A percentile compares a stretch with the other conserved stretches of the same genome.
Evolutionary conservation across 305 asterid genomes (phyloP).

Genomic region (Salvia sclarea): DNA sequence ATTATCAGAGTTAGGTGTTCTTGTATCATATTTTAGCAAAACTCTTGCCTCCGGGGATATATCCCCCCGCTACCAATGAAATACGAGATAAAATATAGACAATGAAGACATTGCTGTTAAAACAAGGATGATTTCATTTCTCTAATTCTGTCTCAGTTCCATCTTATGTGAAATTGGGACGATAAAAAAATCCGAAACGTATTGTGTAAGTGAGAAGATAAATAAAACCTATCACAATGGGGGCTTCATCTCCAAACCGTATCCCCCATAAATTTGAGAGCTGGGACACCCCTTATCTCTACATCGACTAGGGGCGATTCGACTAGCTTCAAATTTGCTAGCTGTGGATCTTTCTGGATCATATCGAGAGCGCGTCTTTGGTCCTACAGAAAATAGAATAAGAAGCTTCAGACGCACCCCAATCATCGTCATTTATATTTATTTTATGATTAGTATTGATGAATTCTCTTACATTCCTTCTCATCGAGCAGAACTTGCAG

Average conservation of each 20-base stretch:
- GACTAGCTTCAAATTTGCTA: constrained; percentile 51
- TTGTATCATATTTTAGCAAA: constrained; percentile 17
- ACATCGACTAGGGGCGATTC: constrained; percentile 72
- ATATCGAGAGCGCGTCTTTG: constrained; percentile 67
- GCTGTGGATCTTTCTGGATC: constrained; percentile 61
- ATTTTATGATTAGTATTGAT: not conserved
- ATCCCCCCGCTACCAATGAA: constrained; percentile 2
- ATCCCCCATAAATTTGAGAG: constrained; percentile 82
- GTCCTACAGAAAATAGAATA: constrained; percentile 48
- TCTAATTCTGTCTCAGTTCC: not conserved
- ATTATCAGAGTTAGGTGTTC: constrained; percentile 4
- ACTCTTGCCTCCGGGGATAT: not conserved
- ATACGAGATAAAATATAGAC: not conserved
- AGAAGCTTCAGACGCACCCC: not conserved
- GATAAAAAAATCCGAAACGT: not conserved
- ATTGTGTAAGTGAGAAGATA: not conserved
- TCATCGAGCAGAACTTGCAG: constrained; percentile 84
- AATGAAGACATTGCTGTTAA: not conserved
- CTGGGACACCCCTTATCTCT: constrained; percentile 85
- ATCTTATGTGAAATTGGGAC: not conserved
- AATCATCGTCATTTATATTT: not conserved
- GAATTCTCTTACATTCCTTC: constrained; percentile 38
- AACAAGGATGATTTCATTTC: not conserved
- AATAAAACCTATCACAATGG: not conserved
- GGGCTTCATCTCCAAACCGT: constrained; percentile 66